phyloP scores from a whole-genome alignment of 73 alveolate genomes.

The Paramecium sonneborni region DNA sequence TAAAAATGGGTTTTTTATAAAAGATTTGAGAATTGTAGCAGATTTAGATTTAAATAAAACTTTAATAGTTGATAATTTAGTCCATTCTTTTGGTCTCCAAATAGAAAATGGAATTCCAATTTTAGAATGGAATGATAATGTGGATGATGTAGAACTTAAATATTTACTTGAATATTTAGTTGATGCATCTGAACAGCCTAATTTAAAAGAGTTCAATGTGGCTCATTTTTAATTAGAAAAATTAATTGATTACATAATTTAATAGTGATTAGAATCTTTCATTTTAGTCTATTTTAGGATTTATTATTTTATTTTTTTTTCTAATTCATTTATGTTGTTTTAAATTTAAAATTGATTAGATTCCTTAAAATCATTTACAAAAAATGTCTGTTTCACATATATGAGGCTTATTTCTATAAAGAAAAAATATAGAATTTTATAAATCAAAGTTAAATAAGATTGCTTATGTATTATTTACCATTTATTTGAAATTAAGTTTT shows the following conservation, averaged over 20 bases:
- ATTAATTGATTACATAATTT: conserved; percentile 43
- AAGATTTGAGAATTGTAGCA: conserved; percentile 89
- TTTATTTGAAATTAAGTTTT: no score
- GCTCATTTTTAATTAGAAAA: conserved; percentile 30
- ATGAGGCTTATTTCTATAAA: no score
- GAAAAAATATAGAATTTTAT: no score
- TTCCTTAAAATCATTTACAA: no score
- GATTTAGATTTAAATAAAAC: conserved; percentile 82
- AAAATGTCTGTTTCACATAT: no score
- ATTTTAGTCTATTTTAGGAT: neutral
- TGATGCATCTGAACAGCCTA: conserved; percentile 51
- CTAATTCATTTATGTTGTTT: no score
- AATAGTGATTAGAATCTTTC: neutral
- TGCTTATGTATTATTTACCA: no score
- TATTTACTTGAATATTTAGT: conserved; percentile 74
- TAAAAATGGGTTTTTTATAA: conserved; percentile 89
- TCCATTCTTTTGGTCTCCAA: conserved; percentile 86
- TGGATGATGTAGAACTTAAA: conserved; percentile 79
- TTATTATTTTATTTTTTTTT: neutral
- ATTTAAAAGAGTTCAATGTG: conserved; percentile 55
- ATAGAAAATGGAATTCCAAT: conserved; percentile 89
- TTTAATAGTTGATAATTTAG: conserved; percentile 91
- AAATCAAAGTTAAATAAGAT: no score
- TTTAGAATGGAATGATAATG: conserved; percentile 76
- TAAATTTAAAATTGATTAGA: no score